Percentiles rank a stretch among this genome's conserved stretches.
phyloP scores from a whole-genome alignment of 2,329 filamentous ascomycete genomes.

The Fusarium aywerte region DNA sequence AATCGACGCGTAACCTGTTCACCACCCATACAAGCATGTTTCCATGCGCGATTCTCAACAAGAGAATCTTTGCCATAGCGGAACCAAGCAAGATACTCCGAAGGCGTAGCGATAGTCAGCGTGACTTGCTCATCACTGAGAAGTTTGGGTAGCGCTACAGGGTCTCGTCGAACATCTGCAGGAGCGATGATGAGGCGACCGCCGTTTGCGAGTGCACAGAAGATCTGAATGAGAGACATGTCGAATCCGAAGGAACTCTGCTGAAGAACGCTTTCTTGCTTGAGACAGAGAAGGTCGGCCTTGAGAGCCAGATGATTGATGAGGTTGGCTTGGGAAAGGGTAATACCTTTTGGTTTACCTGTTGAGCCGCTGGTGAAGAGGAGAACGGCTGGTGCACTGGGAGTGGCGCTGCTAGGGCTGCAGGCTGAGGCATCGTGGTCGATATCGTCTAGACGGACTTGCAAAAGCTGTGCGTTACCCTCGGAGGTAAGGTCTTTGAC shows the following conservation, averaged over 20 bases:
- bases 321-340: background rate
- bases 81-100: conserved; percentile 17
- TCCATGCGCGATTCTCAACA: background rate
- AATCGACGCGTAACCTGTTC: conserved; percentile 25
- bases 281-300: background rate
- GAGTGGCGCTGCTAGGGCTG: background rate
- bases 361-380: conserved; percentile 29
- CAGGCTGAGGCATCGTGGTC: no score
- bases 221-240: conserved; percentile 17
- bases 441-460: background rate
- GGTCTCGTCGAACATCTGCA: background rate
- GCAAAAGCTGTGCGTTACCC: background rate
- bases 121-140: conserved; percentile 13
- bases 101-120: conserved; percentile 12
- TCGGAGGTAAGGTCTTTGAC: background rate
- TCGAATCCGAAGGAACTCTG: conserved; percentile 31
- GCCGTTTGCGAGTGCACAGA: conserved; percentile 15
- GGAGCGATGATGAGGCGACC: conserved; percentile 16
- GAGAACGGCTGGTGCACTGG: background rate
- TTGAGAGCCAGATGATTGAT: conserved; percentile 1
- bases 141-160: conserved; percentile 1
- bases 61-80: conserved; percentile 1
- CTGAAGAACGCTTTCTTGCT: conserved; percentile 2
- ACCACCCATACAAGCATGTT: conserved; percentile 29
- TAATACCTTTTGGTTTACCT: conserved; percentile 14